Percentiles rank a stretch among this genome's conserved stretches.
Conservation (phyloP, 495 filamentous ascomycete species). For the Tetracladium marchalianum region DNA sequence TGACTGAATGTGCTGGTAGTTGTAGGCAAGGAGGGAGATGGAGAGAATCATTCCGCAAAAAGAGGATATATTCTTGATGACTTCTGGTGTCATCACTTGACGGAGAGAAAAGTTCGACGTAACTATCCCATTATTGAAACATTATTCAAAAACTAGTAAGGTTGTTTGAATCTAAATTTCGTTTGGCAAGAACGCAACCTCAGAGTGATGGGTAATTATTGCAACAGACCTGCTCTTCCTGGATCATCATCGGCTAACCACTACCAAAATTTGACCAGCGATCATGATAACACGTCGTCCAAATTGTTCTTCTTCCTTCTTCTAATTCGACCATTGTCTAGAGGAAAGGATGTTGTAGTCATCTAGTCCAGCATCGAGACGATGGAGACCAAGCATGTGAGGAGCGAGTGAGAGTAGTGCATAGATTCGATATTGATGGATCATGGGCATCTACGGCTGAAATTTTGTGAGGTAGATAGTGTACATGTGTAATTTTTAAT, state of each 20-base stretch:
- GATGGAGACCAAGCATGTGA: conserved; percentile 77
- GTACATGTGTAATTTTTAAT: too few species aligned
- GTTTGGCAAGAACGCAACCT: too few species aligned
- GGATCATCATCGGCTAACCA: conserved; percentile 88
- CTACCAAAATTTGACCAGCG: conserved; percentile 93
- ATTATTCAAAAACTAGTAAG: conserved; percentile 72
- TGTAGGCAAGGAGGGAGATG: conserved; percentile 81
- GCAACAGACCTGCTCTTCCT: conserved; percentile 60
- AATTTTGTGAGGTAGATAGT: conserved; percentile 87
- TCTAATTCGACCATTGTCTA: conserved; percentile 80
- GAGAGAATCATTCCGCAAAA: conserved; percentile 77
- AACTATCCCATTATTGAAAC: conserved; percentile 66
- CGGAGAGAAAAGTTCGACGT: conserved; percentile 55
- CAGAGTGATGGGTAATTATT: too few species aligned
- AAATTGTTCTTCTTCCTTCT: conserved; percentile 85
- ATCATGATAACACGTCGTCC: conserved; percentile 83
- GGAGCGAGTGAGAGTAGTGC: conserved; percentile 69
- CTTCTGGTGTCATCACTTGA: conserved; percentile 59
- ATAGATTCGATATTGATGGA: conserved; percentile 76
- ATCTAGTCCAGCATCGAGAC: conserved; percentile 71
- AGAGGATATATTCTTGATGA: conserved; percentile 57
- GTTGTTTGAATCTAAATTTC: conserved; percentile 65
- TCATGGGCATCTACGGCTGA: conserved; percentile 71
- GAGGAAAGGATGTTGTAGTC: conserved; percentile 81
- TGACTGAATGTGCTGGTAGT: conserved; percentile 83